These are phyloP conservation scores for Cinnamomum chago DNA, from an alignment of 164 flowering plant species.

Conservation along the genomic window DNA sequence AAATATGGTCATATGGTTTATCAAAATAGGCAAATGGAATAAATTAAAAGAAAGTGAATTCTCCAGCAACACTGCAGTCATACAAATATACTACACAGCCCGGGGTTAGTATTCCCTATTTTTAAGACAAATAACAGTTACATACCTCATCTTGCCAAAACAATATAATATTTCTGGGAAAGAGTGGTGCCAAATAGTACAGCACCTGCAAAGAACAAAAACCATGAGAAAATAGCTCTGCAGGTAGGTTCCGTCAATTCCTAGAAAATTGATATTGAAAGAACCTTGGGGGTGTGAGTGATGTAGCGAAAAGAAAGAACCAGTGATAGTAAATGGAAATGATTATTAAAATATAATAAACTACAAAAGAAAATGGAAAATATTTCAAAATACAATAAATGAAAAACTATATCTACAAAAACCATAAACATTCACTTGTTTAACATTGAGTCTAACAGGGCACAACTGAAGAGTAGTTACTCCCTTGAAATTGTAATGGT, in stretches of 20 bases:
- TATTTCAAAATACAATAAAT: not conserved
- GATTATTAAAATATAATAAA: not conserved
- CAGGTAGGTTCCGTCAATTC: not conserved
- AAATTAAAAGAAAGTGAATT: too few relatives aligned
- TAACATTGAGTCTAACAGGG: too few relatives aligned
- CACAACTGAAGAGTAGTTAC: too few relatives aligned
- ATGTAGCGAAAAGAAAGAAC: not conserved
- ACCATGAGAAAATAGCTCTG: not conserved
- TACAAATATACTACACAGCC: too few relatives aligned
- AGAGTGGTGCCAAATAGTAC: constrained; percentile 70
- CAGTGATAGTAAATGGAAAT: not conserved
- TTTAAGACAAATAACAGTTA: not conserved
- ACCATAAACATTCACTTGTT: too few relatives aligned
- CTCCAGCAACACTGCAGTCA: too few relatives aligned
- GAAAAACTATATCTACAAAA: too few relatives aligned
- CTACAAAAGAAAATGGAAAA: not conserved
- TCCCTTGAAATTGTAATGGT: too few relatives aligned
- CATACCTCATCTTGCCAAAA: constrained; percentile 99
- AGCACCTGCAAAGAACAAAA: constrained; percentile 56
- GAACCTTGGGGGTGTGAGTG: not conserved
- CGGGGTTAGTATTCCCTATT: too few relatives aligned
- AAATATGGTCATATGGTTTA: too few relatives aligned
- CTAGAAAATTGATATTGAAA: not conserved
- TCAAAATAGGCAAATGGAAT: too few relatives aligned
- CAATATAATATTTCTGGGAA: constrained; percentile 71